Percentiles rank a stretch among this genome's conserved stretches.
Evolutionary conservation across 352 stramenopile species (phyloP).

Genomic region (Phytophthora constricta): DNA sequence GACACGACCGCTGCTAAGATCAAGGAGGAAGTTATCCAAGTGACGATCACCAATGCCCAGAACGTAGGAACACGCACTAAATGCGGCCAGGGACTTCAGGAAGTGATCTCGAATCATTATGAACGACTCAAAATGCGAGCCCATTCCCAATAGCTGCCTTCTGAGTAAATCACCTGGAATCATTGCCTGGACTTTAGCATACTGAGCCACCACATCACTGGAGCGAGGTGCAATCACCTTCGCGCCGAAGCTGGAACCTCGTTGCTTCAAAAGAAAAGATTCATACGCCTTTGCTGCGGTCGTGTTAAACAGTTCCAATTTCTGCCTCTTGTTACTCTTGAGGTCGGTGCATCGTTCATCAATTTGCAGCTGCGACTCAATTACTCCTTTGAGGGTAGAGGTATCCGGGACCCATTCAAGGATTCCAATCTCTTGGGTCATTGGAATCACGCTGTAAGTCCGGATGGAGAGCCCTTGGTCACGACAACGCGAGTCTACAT

Average conservation of each 20-base stretch:
- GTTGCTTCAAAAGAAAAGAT: constrained; percentile 76
- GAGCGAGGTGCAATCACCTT: constrained; percentile 67
- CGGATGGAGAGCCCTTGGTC: constrained; percentile 65
- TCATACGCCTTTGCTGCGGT: constrained; percentile 77
- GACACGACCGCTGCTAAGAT: constrained; percentile 70
- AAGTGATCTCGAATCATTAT: constrained; percentile 87
- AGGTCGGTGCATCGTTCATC: constrained; percentile 64
- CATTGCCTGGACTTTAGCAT: constrained; percentile 61
- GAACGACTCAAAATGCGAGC: constrained; percentile 82
- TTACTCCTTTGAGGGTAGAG: constrained; percentile 77
- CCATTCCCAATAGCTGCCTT: constrained; percentile 72
- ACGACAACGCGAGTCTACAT: constrained; percentile 63
- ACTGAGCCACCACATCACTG: constrained; percentile 59
- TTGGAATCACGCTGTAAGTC: constrained; percentile 90
- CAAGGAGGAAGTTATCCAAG: constrained; percentile 92
- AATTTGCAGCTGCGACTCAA: constrained; percentile 76
- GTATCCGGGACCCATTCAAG: constrained; percentile 87
- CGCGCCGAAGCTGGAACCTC: constrained; percentile 65
- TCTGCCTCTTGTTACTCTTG: constrained; percentile 72
- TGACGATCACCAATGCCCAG: constrained; percentile 92
- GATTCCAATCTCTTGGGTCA: constrained; percentile 86
- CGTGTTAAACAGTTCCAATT: constrained; percentile 80
- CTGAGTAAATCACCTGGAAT: constrained; percentile 84
- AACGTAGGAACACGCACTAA: constrained; percentile 89
- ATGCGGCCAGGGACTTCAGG: constrained; percentile 79